Evolutionary conservation across 2,329 filamentous ascomycete genomes (phyloP).

Genomic region (Penicillium italicum): DNA sequence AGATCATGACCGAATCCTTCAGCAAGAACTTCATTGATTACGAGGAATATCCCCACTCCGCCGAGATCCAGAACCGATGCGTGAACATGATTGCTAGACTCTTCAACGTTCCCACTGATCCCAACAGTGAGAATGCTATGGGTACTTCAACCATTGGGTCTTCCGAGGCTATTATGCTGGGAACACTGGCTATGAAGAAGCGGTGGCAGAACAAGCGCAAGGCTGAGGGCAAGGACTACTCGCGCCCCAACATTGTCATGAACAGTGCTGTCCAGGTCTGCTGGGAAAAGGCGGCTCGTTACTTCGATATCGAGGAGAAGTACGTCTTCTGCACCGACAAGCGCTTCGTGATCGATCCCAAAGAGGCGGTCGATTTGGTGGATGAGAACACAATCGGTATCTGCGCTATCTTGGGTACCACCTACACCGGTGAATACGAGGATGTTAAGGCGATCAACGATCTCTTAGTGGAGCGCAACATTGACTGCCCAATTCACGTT

Average conservation of each 20-base stretch:
- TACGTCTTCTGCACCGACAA: slow-evolving; percentile 62
- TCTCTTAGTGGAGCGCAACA: slow-evolving; percentile 66
- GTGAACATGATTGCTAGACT: slow-evolving; percentile 86
- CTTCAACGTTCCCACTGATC: slow-evolving; percentile 69
- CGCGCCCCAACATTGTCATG: slow-evolving; percentile 90
- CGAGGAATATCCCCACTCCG: slow-evolving; percentile 76
- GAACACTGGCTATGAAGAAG: slow-evolving; percentile 82
- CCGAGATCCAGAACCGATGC: slow-evolving; percentile 87
- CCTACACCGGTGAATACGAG: slow-evolving; percentile 94
- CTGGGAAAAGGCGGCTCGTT: slow-evolving; percentile 89
- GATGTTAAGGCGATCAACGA: slow-evolving; percentile 91
- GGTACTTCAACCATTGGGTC: slow-evolving; percentile 87
- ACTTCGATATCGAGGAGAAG: slow-evolving; percentile 91
- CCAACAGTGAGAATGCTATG: slow-evolving; percentile 61
- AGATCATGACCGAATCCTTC: slow-evolving; percentile 89
- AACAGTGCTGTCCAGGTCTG: slow-evolving; percentile 93
- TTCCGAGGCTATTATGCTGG: slow-evolving; percentile 63
- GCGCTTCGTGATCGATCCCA: slow-evolving; percentile 62
- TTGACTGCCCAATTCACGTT: slow-evolving; percentile 87
- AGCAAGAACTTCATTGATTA: slow-evolving; percentile 95
- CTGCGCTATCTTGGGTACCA: slow-evolving; percentile 84
- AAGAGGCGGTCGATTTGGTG: slow-evolving; percentile 58
- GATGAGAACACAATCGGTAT: slow-evolving; percentile 83
- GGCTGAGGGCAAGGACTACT: slow-evolving; percentile 74
- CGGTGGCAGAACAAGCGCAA: slow-evolving; percentile 84